Conservation (phyloP, 768 basidiomycete genomes). For the Psilocybe sp. region DNA sequence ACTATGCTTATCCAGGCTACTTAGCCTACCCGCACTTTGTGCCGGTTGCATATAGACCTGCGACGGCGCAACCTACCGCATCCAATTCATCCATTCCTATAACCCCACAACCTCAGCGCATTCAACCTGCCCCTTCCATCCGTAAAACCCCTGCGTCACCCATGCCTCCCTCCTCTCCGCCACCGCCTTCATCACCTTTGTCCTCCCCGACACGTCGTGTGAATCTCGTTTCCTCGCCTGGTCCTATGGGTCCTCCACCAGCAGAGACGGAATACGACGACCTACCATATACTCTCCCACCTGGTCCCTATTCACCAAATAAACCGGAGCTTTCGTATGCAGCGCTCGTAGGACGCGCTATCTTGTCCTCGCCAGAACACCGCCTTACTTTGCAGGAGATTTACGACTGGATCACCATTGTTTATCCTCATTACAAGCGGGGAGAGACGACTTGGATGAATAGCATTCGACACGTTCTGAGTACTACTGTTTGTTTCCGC, state of each 20-base stretch:
- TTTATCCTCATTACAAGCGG: conserved; percentile 91
- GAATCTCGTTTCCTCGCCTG: conserved; percentile 83
- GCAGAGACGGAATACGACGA: conserved; percentile 63
- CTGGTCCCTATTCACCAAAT: conserved; percentile 74
- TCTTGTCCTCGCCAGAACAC: conserved; percentile 79
- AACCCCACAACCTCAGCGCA: conserved; percentile 48
- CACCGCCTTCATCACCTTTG: conserved; percentile 49
- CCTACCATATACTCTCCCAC: conserved; percentile 75
- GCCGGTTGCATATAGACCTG: conserved; percentile 28
- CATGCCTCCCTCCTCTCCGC: conserved; percentile 59
- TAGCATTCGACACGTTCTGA: conserved; percentile 94
- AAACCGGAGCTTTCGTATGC: conserved; percentile 93
- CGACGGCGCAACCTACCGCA: conserved; percentile 29
- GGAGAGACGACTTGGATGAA: conserved; percentile 98
- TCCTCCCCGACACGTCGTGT: conserved; percentile 62
- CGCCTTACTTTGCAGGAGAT: conserved; percentile 93
- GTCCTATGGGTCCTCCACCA: conserved; percentile 67
- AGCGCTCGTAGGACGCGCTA: conserved; percentile 92
- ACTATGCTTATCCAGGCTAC: conserved; percentile 39
- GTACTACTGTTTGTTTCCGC: conserved; percentile 87
- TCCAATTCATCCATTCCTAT: conserved; percentile 38
- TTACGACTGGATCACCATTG: conserved; percentile 92
- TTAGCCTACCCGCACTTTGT: conserved; percentile 37
- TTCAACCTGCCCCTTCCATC: conserved; percentile 25
- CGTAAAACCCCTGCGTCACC: conserved; percentile 36